Evolutionary conservation across 495 filamentous ascomycete genomes (phyloP), one percentile per base, ranked within the genome.

Genomic region (Chaetomium cochliodes): DNA sequence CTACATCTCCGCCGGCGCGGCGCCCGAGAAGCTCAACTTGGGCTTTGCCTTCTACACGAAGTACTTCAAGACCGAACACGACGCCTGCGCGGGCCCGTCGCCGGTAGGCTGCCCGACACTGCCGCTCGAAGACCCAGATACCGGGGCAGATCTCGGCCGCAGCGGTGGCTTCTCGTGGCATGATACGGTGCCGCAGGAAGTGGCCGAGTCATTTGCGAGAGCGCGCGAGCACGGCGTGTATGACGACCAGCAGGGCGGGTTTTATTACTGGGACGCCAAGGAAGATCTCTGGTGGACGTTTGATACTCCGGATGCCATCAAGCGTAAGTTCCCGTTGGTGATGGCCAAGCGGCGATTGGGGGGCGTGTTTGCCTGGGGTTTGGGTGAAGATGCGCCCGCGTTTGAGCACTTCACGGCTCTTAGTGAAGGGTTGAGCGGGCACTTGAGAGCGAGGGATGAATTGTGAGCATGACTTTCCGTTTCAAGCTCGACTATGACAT

Each of bases 21-120:
- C 83, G 0, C 72, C 82, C 16, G 74, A 81, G 58, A 86, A 86
- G 66, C 70, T 88, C 30, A 91, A 91, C 74, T 80, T 92, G 5
- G 89, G 90, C 0, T 86, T 92, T 64, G 89, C 88, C 8, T 91
- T 86, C 72, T 92, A 92, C 69, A 80, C 83, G 16, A 91, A 91
- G 72, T 92, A 85, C 78, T 91, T 90, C 74, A 83, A 77, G 60
- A 88, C 86, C 0, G 79, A 84, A 64, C 79, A 82, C 22, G 71
- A 80, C 2, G 73, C 74, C 12, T 81, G 80, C 64, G 84, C 80
- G 47, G 71, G 67, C 9, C 44, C 81, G 5, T 67, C 65, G 9
- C 82, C 86, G 0, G 72, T 91, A 30, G 88, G 88, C 13, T 92
- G 89, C 69, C 77, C 81, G 15, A 85, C 86, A 0, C 82, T 81